Evolutionary conservation across 2,329 filamentous ascomycete species (phyloP).

Genomic region (Cryoendolithus antarcticus): DNA sequence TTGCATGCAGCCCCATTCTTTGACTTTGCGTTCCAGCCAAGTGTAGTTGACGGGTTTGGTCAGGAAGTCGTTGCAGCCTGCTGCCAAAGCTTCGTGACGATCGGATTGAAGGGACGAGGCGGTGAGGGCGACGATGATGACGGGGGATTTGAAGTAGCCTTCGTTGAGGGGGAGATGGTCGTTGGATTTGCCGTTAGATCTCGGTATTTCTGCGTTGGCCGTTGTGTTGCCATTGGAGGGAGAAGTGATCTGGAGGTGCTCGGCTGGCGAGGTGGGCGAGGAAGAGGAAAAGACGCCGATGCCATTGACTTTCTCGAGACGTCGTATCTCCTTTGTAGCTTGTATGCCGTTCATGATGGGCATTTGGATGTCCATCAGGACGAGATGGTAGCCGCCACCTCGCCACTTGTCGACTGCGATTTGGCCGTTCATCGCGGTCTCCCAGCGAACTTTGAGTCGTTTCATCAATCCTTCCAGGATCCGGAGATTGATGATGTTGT

Average conservation of each 20-base stretch:
- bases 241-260: slow-evolving; percentile 7
- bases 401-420: slow-evolving; percentile 93
- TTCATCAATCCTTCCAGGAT: slow-evolving; percentile 94
- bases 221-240: not conserved
- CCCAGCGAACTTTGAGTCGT: slow-evolving; percentile 86
- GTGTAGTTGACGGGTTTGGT: slow-evolving; percentile 95
- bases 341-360: slow-evolving; percentile 94
- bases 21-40: slow-evolving; percentile 94
- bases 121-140: slow-evolving; percentile 94
- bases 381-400: slow-evolving; percentile 81
- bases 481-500: slow-evolving; percentile 94
- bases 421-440: slow-evolving; percentile 89
- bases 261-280: slow-evolving; percentile 30
- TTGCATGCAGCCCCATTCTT: slow-evolving; percentile 99
- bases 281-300: slow-evolving; percentile 70
- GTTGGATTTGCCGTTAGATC: slow-evolving; percentile 24
- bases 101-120: slow-evolving; percentile 91
- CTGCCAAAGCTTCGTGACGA: slow-evolving; percentile 83
- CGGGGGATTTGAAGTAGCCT: slow-evolving; percentile 79
- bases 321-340: slow-evolving; percentile 85
- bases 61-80: slow-evolving; percentile 95
- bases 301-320: slow-evolving; percentile 77
- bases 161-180: slow-evolving; percentile 46
- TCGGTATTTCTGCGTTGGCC: not conserved
- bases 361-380: slow-evolving; percentile 96